Conservation (phyloP, 2,329 filamentous ascomycete genomes). For the Ilyonectria sp. region DNA sequence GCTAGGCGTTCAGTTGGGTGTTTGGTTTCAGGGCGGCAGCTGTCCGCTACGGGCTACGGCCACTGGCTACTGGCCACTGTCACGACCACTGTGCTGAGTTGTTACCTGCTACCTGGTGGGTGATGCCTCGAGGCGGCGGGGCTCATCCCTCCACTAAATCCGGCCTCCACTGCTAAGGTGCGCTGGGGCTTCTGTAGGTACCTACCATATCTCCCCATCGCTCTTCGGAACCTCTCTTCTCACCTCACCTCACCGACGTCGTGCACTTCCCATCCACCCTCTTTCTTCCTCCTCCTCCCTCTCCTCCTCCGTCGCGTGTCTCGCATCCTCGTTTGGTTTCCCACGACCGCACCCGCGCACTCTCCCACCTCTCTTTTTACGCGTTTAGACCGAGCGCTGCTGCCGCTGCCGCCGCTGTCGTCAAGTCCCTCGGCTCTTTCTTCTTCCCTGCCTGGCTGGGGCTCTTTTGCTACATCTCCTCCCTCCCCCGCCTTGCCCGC, state of each 20-base stretch:
- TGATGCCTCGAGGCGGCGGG: slow-evolving; percentile 1
- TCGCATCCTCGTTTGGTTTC: slow-evolving; percentile 31
- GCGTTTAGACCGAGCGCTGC: slow-evolving; percentile 37
- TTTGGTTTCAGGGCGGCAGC: background rate
- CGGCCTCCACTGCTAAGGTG: slow-evolving; percentile 16
- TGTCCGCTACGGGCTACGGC: background rate
- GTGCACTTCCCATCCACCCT: slow-evolving; percentile 42
- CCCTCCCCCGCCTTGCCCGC: slow-evolving; percentile 50
- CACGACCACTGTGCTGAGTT: slow-evolving; percentile 14
- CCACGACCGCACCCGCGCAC: slow-evolving; percentile 5
- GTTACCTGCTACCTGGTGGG: background rate
- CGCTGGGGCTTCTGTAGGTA: slow-evolving; percentile 22
- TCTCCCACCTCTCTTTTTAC: slow-evolving; percentile 18
- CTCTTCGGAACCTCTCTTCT: slow-evolving; percentile 43
- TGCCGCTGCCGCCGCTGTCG: slow-evolving; percentile 45
- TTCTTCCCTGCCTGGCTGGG: slow-evolving; percentile 42
- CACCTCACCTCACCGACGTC: slow-evolving; percentile 48
- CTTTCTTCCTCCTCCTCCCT: slow-evolving; percentile 29
- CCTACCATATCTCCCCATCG: slow-evolving; percentile 37
- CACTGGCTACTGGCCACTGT: background rate
- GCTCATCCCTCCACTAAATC: slow-evolving; percentile 20
- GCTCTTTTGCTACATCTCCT: slow-evolving; percentile 46
- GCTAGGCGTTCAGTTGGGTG: slow-evolving; percentile 5
- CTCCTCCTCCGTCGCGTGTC: slow-evolving; percentile 21
- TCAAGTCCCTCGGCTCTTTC: slow-evolving; percentile 35